phyloP scores from a whole-genome alignment of 306 rosid species.

The Malus fusca region DNA sequence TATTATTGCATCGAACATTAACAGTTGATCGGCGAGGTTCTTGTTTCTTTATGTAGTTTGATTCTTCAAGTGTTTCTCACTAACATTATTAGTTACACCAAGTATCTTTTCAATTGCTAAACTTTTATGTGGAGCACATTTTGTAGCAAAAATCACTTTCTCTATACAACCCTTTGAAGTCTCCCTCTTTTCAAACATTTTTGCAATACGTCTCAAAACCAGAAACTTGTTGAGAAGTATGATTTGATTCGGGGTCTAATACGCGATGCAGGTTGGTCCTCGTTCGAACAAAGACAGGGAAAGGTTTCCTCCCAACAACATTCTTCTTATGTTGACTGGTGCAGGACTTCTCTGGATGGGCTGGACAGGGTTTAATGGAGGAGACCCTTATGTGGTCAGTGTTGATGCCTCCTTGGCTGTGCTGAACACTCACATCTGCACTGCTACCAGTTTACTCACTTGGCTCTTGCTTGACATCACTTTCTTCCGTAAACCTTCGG shows the following conservation, averaged over 20 bases:
- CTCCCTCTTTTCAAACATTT: neutral
- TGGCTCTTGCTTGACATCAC: slow-evolving; percentile 37
- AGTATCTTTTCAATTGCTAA: neutral
- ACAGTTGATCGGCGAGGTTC: neutral
- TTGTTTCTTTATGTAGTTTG: neutral
- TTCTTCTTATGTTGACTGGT: slow-evolving; percentile 39
- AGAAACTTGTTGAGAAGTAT: neutral
- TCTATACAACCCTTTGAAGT: neutral
- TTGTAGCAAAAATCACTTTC: neutral
- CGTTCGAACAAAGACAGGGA: slow-evolving; percentile 33
- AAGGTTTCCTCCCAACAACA: slow-evolving; percentile 43
- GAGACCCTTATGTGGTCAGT: slow-evolving; percentile 38
- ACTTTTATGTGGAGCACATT: neutral
- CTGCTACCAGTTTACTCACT: slow-evolving; percentile 42
- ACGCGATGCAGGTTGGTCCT: slow-evolving; percentile 33
- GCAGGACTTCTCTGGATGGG: slow-evolving; percentile 52
- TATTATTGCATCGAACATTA: neutral
- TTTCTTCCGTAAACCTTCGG: slow-evolving; percentile 39
- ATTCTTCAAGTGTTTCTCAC: neutral
- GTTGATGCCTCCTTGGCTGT: slow-evolving; percentile 40
- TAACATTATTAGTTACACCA: neutral
- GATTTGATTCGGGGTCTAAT: neutral
- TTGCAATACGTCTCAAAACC: neutral
- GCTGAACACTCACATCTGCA: slow-evolving; percentile 38
- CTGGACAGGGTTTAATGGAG: slow-evolving; percentile 47